Percentiles rank a stretch among this genome's conserved stretches.
Evolutionary conservation across 495 filamentous ascomycete genomes (phyloP).

Genomic region (Talaromyces ruber): DNA sequence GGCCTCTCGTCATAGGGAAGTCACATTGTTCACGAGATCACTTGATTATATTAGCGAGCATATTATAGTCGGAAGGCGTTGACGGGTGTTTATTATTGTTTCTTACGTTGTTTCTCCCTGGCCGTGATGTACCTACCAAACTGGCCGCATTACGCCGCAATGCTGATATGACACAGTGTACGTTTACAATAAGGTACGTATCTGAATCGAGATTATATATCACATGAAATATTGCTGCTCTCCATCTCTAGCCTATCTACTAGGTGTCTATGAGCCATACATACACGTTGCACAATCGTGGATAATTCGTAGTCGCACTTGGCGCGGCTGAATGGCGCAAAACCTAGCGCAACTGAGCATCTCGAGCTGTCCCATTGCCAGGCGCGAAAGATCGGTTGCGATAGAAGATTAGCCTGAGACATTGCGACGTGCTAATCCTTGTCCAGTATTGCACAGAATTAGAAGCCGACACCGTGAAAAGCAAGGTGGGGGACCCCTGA

Average conservation of each 20-base stretch:
- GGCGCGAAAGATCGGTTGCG: slow-evolving; percentile 1
- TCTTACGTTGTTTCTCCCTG: background rate
- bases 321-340: background rate
- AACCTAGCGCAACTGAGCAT: background rate
- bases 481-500: background rate
- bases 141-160: background rate
- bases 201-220: background rate
- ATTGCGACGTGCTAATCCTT: background rate
- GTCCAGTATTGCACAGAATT: background rate
- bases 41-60: slow-evolving; percentile 2
- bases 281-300: background rate
- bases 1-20: background rate
- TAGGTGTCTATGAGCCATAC: background rate
- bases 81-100: background rate
- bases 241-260: background rate
- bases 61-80: slow-evolving; percentile 1
- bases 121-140: background rate
- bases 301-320: background rate
- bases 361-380: background rate
- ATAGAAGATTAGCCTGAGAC: background rate
- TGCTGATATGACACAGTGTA: background rate
- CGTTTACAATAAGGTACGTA: background rate
- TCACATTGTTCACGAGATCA: slow-evolving; percentile 1
- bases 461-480: background rate
- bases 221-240: background rate